Evolutionary conservation across 257 asterid genomes (phyloP).

Genomic region (Echium plantagineum): DNA sequence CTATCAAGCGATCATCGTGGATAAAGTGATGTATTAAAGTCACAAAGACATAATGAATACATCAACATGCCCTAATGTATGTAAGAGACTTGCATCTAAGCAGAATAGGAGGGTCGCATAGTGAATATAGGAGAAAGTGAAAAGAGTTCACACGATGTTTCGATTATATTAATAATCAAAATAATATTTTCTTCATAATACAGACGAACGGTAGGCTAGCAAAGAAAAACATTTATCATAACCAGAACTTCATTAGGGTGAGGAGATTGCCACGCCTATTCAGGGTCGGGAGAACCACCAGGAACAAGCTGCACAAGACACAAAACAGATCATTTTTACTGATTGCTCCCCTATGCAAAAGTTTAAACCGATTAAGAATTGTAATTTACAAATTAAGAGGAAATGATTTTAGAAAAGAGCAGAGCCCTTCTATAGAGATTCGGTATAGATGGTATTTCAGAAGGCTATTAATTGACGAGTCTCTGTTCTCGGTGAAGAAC

Average conservation of each 20-base stretch:
- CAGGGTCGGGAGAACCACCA: slow-evolving; percentile 38
- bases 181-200: not conserved
- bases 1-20: too few relatives aligned
- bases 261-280: slow-evolving; percentile 9
- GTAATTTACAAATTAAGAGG: too few relatives aligned
- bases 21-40: too few relatives aligned
- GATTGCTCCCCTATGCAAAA: not conserved
- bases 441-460: too few relatives aligned
- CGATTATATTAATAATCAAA: not conserved
- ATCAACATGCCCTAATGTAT: too few relatives aligned
- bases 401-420: not conserved
- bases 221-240: not conserved
- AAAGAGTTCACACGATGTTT: not conserved
- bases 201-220: not conserved
- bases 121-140: not conserved
- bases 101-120: too few relatives aligned
- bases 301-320: slow-evolving; percentile 35
- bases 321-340: not conserved
- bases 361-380: too few relatives aligned
- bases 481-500: not conserved
- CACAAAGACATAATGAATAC: too few relatives aligned
- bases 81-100: too few relatives aligned
- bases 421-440: not conserved
- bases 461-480: too few relatives aligned
- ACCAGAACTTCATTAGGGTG: not conserved